A percentile compares a stretch with the other conserved stretches of the same genome.
These are phyloP conservation scores for Spencermartinsiella ligniputridi DNA, from an alignment of 1,139 yeast genomes.

Conservation along the genomic window DNA sequence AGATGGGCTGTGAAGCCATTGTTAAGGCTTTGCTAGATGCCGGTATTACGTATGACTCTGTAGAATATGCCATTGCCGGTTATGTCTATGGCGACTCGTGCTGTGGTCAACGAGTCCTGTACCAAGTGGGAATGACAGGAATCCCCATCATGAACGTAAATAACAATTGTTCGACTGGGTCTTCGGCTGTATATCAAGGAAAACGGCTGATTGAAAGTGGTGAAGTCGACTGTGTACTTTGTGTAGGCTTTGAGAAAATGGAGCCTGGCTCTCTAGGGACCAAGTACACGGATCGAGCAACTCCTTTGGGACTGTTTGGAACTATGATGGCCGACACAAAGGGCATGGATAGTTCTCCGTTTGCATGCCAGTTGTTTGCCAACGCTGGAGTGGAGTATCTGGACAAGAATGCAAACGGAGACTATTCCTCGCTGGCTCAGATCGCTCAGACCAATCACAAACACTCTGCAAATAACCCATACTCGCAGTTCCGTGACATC, in stretches of 20 bases:
- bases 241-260: slow-evolving; percentile 32
- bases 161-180: slow-evolving; percentile 32
- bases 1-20: slow-evolving; percentile 30
- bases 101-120: slow-evolving; percentile 30
- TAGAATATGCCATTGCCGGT: slow-evolving; percentile 28
- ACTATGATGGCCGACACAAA: slow-evolving; percentile 21
- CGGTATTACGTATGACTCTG: slow-evolving; percentile 29
- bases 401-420: slow-evolving; percentile 21
- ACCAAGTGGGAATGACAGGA: slow-evolving; percentile 32
- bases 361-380: slow-evolving; percentile 31
- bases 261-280: slow-evolving; percentile 27
- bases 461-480: slow-evolving; percentile 31
- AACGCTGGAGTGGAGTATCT: slow-evolving; percentile 30
- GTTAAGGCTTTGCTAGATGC: slow-evolving; percentile 31
- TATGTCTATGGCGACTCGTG: slow-evolving; percentile 32
- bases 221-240: slow-evolving; percentile 26
- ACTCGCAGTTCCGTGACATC: slow-evolving; percentile 29
- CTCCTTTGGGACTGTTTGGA: slow-evolving; percentile 25
- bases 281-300: slow-evolving; percentile 25
- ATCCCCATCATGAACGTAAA: slow-evolving; percentile 30
- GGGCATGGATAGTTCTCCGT: slow-evolving; percentile 21
- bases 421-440: slow-evolving; percentile 24
- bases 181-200: slow-evolving; percentile 29
- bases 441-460: slow-evolving; percentile 29
- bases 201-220: slow-evolving; percentile 26